Evolutionary conservation across 1,284 basidiomycete species (phyloP).

Genomic region (Cryptococcus sp.): DNA sequence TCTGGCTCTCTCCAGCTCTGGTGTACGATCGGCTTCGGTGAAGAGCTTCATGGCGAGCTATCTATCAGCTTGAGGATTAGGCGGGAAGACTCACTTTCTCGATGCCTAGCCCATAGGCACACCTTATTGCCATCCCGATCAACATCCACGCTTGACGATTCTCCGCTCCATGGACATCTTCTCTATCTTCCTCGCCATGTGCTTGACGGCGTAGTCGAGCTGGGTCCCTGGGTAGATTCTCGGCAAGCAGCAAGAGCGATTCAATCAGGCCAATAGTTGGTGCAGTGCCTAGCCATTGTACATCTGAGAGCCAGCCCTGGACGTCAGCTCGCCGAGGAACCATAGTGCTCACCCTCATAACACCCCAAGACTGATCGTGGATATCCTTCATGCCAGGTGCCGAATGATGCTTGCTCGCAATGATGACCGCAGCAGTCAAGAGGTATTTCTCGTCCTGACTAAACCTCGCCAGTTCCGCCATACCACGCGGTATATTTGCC

Average conservation of each 20-base stretch:
- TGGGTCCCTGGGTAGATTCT: slow-evolving; percentile 44
- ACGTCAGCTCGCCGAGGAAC: background rate
- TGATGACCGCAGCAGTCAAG: slow-evolving; percentile 46
- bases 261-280: slow-evolving; percentile 44
- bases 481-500: slow-evolving; percentile 41
- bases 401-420: slow-evolving; percentile 42
- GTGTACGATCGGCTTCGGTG: slow-evolving; percentile 30
- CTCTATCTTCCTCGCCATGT: slow-evolving; percentile 9
- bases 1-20: slow-evolving; percentile 38
- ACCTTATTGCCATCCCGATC: slow-evolving; percentile 42
- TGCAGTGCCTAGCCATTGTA: slow-evolving; percentile 40
- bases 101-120: slow-evolving; percentile 41
- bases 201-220: background rate
- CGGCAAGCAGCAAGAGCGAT: slow-evolving; percentile 41
- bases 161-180: slow-evolving; percentile 39
- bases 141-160: slow-evolving; percentile 46
- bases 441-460: slow-evolving; percentile 46
- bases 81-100: slow-evolving; percentile 28
- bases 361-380: slow-evolving; percentile 38
- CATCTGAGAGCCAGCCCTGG: slow-evolving; percentile 40
- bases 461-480: slow-evolving; percentile 42
- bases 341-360: slow-evolving; percentile 37
- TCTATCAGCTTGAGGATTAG: background rate
- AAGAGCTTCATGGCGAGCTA: slow-evolving; percentile 33
- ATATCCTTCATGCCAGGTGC: slow-evolving; percentile 30